These are phyloP conservation scores for Erodium texanum DNA, from an alignment of 441 rosid species.

Conservation along the genomic window DNA sequence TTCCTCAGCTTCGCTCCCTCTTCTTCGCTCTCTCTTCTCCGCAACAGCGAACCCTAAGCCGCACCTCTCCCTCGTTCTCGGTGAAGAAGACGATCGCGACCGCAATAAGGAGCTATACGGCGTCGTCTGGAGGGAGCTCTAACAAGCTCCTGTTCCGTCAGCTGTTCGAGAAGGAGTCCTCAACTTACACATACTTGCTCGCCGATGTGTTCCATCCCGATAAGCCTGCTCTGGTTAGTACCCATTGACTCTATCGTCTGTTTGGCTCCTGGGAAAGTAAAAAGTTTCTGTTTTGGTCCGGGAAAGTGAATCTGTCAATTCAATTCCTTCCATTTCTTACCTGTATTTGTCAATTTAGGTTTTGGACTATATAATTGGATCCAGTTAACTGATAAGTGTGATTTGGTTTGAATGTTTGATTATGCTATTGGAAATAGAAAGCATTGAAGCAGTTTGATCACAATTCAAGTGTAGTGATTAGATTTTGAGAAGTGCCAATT, in stretches of 20 bases:
- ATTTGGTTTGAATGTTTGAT: not conserved
- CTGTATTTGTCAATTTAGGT: no score
- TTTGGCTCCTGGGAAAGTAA: not conserved
- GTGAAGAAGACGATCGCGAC: not conserved
- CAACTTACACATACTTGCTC: conserved; percentile 75
- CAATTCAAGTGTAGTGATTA: not conserved
- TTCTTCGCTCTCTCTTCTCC: not conserved
- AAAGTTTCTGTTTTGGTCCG: not conserved
- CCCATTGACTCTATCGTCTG: not conserved
- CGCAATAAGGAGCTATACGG: conserved; percentile 15
- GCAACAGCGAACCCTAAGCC: not conserved
- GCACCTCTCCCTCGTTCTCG: not conserved
- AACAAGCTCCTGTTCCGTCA: conserved; percentile 71
- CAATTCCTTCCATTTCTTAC: not conserved
- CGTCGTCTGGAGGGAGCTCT: conserved; percentile 22
- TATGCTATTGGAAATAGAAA: not conserved
- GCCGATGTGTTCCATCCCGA: conserved; percentile 77
- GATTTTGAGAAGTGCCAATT: not conserved
- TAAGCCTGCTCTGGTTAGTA: conserved; percentile 69
- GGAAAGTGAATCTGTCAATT: not conserved
- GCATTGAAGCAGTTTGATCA: not conserved
- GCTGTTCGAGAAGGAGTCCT: conserved; percentile 83
- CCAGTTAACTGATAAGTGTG: no score
- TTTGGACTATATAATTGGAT: no score
- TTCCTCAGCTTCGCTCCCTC: not conserved